These are phyloP conservation scores for Niveomyces coronatus DNA, from an alignment of 2,329 filamentous ascomycete genomes.

Conservation along the genomic window DNA sequence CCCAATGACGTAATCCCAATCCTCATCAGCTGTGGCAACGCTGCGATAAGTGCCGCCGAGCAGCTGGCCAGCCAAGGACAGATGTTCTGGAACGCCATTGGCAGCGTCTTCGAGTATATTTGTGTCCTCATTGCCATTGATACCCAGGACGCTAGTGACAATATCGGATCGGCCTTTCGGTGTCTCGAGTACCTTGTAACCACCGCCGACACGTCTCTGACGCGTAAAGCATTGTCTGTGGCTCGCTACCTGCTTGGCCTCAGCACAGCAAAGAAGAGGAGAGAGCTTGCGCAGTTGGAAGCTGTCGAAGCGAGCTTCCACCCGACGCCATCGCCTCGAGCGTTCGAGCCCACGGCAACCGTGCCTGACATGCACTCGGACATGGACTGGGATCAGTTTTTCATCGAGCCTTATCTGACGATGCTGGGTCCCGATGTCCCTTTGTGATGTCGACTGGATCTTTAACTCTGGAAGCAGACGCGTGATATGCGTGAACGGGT, in stretches of 20 bases:
- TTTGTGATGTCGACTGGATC: neutral
- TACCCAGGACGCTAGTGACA: conserved; percentile 10
- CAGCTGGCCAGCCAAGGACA: conserved; percentile 12
- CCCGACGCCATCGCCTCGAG: conserved; percentile 5
- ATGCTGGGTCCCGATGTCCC: conserved; percentile 13
- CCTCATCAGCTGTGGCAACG: conserved; percentile 12
- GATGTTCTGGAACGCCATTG: conserved; percentile 16
- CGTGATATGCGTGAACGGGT: too few species aligned
- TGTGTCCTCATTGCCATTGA: conserved; percentile 16
- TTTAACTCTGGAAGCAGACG: too few species aligned
- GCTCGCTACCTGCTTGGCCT: conserved; percentile 14
- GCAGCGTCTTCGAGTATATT: conserved; percentile 16
- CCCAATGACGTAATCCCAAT: conserved; percentile 12
- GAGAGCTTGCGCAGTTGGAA: conserved; percentile 14
- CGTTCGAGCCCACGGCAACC: neutral
- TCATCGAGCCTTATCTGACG: conserved; percentile 14
- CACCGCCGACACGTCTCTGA: conserved; percentile 13
- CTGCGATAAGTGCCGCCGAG: conserved; percentile 12
- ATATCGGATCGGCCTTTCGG: conserved; percentile 12
- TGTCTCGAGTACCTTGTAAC: conserved; percentile 13
- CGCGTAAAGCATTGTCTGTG: conserved; percentile 14
- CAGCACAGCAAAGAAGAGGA: conserved; percentile 13
- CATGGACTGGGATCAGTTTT: conserved; percentile 14
- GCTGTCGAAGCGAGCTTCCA: conserved; percentile 12
- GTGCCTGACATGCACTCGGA: conserved; percentile 11